A percentile compares a stretch with the other conserved stretches of the same genome.
phyloP scores from a whole-genome alignment of 345 rosid genomes.

The Heritiera littoralis region DNA sequence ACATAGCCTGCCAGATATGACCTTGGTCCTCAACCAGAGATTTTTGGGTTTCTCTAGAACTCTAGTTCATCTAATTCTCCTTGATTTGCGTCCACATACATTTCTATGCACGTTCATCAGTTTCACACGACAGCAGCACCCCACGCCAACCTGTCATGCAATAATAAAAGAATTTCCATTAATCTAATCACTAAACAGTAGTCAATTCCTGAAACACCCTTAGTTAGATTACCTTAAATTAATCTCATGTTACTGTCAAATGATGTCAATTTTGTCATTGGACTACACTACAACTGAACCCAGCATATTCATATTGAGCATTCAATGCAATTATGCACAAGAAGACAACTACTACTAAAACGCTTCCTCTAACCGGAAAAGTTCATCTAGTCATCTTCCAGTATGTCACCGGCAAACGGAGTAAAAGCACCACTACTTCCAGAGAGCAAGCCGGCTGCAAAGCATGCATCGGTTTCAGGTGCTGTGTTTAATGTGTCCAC shows the following conservation, averaged over 20 bases:
- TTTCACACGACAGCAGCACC: neutral
- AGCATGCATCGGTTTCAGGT: slow-evolving; percentile 56
- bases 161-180: slow-evolving; percentile 5
- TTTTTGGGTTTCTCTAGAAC: no score
- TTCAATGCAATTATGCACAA: slow-evolving; percentile 23
- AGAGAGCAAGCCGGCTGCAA: slow-evolving; percentile 27
- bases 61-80: neutral
- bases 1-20: neutral
- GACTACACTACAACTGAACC: no score
- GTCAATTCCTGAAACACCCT: slow-evolving; percentile 12
- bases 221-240: neutral
- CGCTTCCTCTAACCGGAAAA: slow-evolving; percentile 4
- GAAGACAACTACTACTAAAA: slow-evolving; percentile 24
- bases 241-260: neutral
- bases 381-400: neutral
- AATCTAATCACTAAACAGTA: no score
- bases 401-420: slow-evolving; percentile 53
- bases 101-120: slow-evolving; percentile 4
- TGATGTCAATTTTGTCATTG: slow-evolving; percentile 30
- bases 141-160: slow-evolving; percentile 12
- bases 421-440: slow-evolving; percentile 53
- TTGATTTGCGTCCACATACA: slow-evolving; percentile 26
- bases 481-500: slow-evolving; percentile 92
- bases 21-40: neutral
- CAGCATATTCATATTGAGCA: neutral